Base-by-base conservation (phyloP, 192 early-diverging fungal genomes). In the Backusella tarrabulga region DNA sequence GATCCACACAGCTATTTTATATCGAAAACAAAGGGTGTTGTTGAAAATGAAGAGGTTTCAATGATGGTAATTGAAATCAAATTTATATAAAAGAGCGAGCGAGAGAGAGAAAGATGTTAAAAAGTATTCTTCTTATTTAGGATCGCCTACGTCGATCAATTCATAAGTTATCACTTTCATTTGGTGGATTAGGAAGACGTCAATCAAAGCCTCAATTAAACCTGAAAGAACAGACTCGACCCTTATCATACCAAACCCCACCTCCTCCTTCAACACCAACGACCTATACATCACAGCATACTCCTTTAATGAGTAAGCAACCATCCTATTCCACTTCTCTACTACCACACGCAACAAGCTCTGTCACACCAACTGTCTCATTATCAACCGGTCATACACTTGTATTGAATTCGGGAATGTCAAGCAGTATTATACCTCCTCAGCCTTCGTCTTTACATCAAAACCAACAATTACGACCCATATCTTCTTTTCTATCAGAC, bases 21-120 rank as follows among this genome's bases (percentile, higher is more conserved):
- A 15, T n/a, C 42, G n/a, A 90, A 93, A 4, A 89, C 91, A 21
- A 95, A 96, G 40, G 95, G 97, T 76, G 87, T 97, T 4, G 2
- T 60, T 38, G 36, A n/a, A 56, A 89, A 89, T 29, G 81, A 86
- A 21, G 90, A 93, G 8, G 85, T 92, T 3, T 90, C 89, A 6
- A 81, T 92, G 26, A 90, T 91, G 74, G 92, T 93, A 76, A 85
- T 8, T 42, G 12, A 7, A 40, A 19, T 32, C 32, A 32, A 32
- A 32, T 32, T 32, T 32, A 32, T 32, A 32, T 2, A 32, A 32
- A 32, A 32, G 1, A n/a, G n/a, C n/a, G 29, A 32, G 1, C 1
- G 29, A 32, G 29, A 32, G 29, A 32, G 29, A 32, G 29, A 32
- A 1, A 32, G 2, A 32, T 32, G 32, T 3, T 32, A 3, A 32